These are phyloP conservation scores for Auxenochlorella pyrenoidosa DNA, from an alignment of 139 green algal species.

Conservation along the genomic window DNA sequence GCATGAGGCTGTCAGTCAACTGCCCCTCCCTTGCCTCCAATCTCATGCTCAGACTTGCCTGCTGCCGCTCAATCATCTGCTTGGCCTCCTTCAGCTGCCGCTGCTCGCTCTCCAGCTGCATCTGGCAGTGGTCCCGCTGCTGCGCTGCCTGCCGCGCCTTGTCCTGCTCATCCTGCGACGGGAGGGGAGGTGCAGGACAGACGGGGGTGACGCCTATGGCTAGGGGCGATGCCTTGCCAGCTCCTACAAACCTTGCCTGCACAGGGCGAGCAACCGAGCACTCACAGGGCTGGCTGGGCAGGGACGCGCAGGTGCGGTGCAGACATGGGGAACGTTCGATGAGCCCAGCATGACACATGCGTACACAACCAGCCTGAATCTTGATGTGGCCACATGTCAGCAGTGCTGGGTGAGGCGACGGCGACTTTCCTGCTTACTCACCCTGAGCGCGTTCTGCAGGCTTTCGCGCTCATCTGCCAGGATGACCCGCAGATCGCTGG, in stretches of 20 bases:
- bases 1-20: neutral
- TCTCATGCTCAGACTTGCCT: neutral
- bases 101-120: slow-evolving; percentile 6
- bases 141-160: neutral
- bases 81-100: neutral
- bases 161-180: neutral
- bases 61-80: slow-evolving; percentile 11
- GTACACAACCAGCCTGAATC: neutral
- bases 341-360: neutral
- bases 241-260: too few relatives aligned
- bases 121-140: neutral
- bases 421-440: neutral
- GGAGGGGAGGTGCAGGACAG: neutral
- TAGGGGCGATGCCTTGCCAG: too few relatives aligned
- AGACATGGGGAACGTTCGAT: neutral
- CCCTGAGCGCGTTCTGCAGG: neutral
- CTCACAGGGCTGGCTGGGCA: too few relatives aligned
- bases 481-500: neutral
- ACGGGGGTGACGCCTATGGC: neutral
- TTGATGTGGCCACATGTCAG: too few relatives aligned
- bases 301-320: neutral
- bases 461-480: neutral
- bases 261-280: neutral
- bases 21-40: too few relatives aligned
- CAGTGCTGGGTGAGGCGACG: neutral